These are phyloP conservation scores for Sarcomyxa edulis DNA, from an alignment of 768 basidiomycete genomes.

Conservation along the genomic window DNA sequence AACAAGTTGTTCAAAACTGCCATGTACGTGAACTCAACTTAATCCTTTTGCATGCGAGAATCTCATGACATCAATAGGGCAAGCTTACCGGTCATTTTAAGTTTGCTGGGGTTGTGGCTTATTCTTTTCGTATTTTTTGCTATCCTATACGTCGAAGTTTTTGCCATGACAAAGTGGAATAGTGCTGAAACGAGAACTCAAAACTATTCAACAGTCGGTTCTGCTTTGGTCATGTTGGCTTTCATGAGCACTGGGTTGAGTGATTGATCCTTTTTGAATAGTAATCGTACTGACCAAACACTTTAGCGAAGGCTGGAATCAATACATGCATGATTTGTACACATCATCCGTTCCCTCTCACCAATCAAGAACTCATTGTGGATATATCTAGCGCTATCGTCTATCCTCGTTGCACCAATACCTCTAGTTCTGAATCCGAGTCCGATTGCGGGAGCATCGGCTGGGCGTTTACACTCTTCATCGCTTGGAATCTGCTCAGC, in stretches of 20 bases:
- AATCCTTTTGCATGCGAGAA: conserved; percentile 13
- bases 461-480: conserved; percentile 86
- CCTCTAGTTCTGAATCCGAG: conserved; percentile 35
- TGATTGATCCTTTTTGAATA: conserved; percentile 8
- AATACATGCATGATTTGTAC: conserved; percentile 96
- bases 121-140: conserved; percentile 89
- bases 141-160: conserved; percentile 85
- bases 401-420: conserved; percentile 78
- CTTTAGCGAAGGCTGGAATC: conserved; percentile 89
- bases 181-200: conserved; percentile 59
- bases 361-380: conserved; percentile 7
- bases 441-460: conserved; percentile 84
- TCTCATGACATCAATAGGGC: conserved; percentile 42
- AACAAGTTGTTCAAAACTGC: conserved; percentile 97
- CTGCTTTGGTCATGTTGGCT: conserved; percentile 80
- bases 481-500: conserved; percentile 92
- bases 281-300: conserved; percentile 7
- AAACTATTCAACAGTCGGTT: conserved; percentile 79
- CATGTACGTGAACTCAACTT: conserved; percentile 60
- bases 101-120: conserved; percentile 83
- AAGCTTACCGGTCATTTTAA: conserved; percentile 81
- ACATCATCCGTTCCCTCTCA: conserved; percentile 20
- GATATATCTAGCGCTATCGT: conserved; percentile 50
- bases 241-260: conserved; percentile 90
- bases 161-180: conserved; percentile 85